Base-by-base conservation (phyloP, 1,284 basidiomycete species). In the Athelia psychrophila region DNA sequence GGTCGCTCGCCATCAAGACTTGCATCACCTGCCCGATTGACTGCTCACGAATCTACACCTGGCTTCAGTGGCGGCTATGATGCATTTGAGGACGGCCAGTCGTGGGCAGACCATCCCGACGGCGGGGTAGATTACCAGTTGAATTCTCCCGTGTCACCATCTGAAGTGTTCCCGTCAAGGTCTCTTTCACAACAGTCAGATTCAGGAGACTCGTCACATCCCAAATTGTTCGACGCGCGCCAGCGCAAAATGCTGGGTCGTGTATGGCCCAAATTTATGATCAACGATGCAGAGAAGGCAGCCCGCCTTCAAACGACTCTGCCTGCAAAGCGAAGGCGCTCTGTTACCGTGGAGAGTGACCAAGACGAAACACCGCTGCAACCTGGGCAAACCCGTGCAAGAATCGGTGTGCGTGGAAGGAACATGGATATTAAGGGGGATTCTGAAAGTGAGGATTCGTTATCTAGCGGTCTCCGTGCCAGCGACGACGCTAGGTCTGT, bases 191-290 rank as follows among this genome's bases (percentile, higher is more conserved):
- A 4, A 46, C 16, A 8, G 10, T 6, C 44, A 5, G 44, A n/a
- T n/a, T 4, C 44, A 10, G 16, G 10, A 8, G 19, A 20, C 16
- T 22, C 64, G 47, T 60, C 62, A 24, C 45, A 42, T 46, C 36
- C 46, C 44, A 64, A 51, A 12, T 56, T 58, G 0, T 60, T 33
- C n/a, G 35, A 48, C 3, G 56, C 62, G 2, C 62, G 53, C 16
- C 27, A 30, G 13, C 50, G 66, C 35, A 70, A 68, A 22, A 69
- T 58, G 16, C 63, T 81, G 33, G 60, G 51, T 22, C 71, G 64
- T 35, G 73, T 82, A 74, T 66, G 74, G 61, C 80, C 80, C 12
- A 60, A 59, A 15, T 67, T 66, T 48, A 78, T 81, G 77, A 60
- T 76, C 22, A 59, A 64, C 13, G 54, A 68, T 35, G 32, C 74